Percentiles rank a stretch among this genome's conserved stretches.
Conservation (phyloP, 441 rosid species). For the Flueggea neowawraea region DNA sequence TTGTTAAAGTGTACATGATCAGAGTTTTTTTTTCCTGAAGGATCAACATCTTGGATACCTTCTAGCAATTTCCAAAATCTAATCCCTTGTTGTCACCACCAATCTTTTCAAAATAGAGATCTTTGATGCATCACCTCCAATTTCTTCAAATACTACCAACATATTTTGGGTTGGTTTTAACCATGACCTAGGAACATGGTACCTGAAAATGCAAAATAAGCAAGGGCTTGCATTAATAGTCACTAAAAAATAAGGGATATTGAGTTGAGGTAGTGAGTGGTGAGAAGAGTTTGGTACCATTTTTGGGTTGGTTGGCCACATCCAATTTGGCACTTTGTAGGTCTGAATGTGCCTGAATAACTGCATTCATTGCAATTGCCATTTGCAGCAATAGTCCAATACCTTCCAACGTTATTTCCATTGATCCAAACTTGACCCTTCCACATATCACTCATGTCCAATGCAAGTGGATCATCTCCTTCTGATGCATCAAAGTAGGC, state of each 20-base stretch:
- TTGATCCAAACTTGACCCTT: conserved; percentile 93
- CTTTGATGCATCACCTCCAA: conserved; percentile 67
- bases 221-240: background rate
- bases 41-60: too few species aligned
- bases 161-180: conserved; percentile 58
- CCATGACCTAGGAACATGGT: conserved; percentile 80
- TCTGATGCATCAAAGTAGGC: conserved; percentile 71
- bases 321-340: conserved; percentile 64
- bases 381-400: conserved; percentile 65
- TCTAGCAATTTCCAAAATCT: background rate
- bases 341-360: conserved; percentile 64
- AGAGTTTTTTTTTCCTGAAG: too few species aligned
- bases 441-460: conserved; percentile 88
- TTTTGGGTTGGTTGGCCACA: conserved; percentile 88
- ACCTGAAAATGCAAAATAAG: conserved; percentile 37
- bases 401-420: conserved; percentile 81
- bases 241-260: too few species aligned
- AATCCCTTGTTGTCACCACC: conserved; percentile 4
- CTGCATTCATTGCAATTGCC: conserved; percentile 68
- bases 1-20: too few species aligned
- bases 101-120: conserved; percentile 54
- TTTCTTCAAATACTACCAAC: conserved; percentile 78
- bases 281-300: conserved; percentile 32
- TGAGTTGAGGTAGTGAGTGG: background rate
- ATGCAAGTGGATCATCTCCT: conserved; percentile 80